These are phyloP conservation scores for Skeletonema menzelii DNA, from an alignment of 108 stramenopile species.

Conservation along the genomic window DNA sequence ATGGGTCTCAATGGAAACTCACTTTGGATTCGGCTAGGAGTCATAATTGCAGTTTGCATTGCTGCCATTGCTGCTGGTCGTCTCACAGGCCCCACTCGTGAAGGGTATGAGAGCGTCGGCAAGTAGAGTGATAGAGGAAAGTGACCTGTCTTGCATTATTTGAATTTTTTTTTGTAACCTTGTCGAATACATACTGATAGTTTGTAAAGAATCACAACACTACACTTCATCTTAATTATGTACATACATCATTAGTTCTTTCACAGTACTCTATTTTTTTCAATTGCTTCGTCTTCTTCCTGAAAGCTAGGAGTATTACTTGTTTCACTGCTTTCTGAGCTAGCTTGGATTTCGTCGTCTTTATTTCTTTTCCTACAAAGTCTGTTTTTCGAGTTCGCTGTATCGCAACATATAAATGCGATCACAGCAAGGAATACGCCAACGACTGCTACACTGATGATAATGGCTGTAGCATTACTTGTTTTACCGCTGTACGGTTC, in stretches of 20 bases:
- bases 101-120: neutral
- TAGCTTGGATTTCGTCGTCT: neutral
- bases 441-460: neutral
- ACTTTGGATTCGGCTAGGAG: conserved; percentile 21
- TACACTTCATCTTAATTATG: neutral
- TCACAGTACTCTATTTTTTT: neutral
- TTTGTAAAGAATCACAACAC: neutral
- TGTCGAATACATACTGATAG: no score
- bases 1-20: conserved; percentile 28
- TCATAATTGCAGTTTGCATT: conserved; percentile 27
- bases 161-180: no score
- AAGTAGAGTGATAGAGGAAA: neutral
- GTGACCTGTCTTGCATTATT: neutral
- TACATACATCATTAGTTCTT: neutral
- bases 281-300: neutral
- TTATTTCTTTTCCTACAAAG: neutral
- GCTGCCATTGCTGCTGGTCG: conserved; percentile 40
- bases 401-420: neutral
- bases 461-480: neutral
- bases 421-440: neutral
- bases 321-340: neutral
- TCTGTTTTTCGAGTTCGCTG: no score
- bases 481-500: conserved; percentile 20
- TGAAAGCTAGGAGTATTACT: neutral
- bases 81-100: neutral